These are phyloP conservation scores for Solanum paucissectum DNA, from an alignment of 257 asterid species.

Conservation along the genomic window DNA sequence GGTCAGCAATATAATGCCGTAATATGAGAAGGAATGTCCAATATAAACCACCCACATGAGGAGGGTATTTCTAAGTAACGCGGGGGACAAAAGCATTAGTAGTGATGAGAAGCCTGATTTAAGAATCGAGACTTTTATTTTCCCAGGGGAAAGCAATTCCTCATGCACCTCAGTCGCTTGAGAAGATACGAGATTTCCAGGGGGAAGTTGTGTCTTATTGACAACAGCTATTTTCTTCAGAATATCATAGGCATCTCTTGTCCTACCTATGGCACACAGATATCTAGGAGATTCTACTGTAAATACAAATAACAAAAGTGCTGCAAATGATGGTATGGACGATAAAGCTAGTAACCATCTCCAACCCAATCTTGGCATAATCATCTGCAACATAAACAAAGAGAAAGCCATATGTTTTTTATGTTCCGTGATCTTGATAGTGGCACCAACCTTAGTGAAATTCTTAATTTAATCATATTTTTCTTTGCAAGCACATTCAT, in stretches of 20 bases:
- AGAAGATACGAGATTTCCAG: conserved; percentile 45
- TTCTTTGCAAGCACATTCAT: not conserved
- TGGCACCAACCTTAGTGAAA: not conserved
- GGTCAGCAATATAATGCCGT: conserved; percentile 64
- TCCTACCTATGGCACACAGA: conserved; percentile 31
- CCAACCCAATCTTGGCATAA: conserved; percentile 57
- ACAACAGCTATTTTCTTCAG: conserved; percentile 35
- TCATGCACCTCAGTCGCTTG: not conserved
- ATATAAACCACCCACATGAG: conserved; percentile 49
- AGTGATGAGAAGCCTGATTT: conserved; percentile 28
- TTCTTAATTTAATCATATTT: not conserved
- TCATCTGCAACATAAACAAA: conserved; percentile 17
- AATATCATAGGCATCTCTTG: conserved; percentile 32
- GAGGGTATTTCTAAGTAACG: conserved; percentile 14
- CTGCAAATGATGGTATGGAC: conserved; percentile 48
- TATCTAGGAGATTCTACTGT: conserved; percentile 65
- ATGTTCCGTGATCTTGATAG: not conserved
- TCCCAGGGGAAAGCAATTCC: not conserved
- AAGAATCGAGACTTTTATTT: not conserved
- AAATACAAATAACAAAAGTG: conserved; percentile 38
- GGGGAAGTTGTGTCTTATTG: conserved; percentile 40
- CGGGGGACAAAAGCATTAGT: conserved; percentile 31
- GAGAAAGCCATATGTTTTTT: not conserved
- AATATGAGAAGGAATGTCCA: conserved; percentile 59
- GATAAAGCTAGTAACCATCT: conserved; percentile 70